Conservation (phyloP, 1,284 basidiomycete genomes). For the Neonothopanus nambi region DNA sequence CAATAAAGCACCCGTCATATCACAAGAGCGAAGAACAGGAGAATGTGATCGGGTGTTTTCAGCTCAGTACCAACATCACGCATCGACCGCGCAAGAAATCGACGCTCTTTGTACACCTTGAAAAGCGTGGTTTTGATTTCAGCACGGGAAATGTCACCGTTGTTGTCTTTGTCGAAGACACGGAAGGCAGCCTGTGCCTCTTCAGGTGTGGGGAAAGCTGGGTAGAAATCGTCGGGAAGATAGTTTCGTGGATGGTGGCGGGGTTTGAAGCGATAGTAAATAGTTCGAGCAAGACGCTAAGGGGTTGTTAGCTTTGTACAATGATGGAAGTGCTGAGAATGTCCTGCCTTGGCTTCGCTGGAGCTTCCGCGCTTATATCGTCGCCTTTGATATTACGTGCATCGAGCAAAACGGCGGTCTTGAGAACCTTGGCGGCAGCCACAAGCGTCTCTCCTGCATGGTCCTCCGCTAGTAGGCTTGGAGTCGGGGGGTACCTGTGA, state of each 20-base stretch:
- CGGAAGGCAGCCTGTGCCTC: constrained; percentile 69
- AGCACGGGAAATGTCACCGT: constrained; percentile 75
- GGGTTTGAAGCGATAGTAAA: constrained; percentile 65
- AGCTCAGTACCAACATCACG: constrained; percentile 69
- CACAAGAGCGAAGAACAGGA: constrained; percentile 61
- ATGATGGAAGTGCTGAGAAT: background rate
- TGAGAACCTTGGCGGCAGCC: constrained; percentile 64
- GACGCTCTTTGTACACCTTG: constrained; percentile 75
- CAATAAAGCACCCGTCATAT: constrained; percentile 72
- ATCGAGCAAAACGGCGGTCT: constrained; percentile 69
- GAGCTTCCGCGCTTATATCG: constrained; percentile 47
- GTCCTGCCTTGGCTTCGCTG: constrained; percentile 65
- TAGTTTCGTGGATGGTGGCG: constrained; percentile 51
- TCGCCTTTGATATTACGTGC: constrained; percentile 67
- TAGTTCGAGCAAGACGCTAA: constrained; percentile 66
- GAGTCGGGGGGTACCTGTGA: constrained; percentile 42
- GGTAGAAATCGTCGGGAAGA: constrained; percentile 70
- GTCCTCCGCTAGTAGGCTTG: constrained; percentile 24
- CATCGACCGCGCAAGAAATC: constrained; percentile 70
- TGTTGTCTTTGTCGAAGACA: constrained; percentile 75
- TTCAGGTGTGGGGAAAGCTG: constrained; percentile 60
- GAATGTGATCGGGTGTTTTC: constrained; percentile 58
- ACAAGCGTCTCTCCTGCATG: constrained; percentile 39
- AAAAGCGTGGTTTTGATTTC: constrained; percentile 76
- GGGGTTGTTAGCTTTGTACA: background rate